These are phyloP conservation scores for Pyracantha coccinea DNA, from an alignment of 331 rosid genomes.

Conservation along the genomic window DNA sequence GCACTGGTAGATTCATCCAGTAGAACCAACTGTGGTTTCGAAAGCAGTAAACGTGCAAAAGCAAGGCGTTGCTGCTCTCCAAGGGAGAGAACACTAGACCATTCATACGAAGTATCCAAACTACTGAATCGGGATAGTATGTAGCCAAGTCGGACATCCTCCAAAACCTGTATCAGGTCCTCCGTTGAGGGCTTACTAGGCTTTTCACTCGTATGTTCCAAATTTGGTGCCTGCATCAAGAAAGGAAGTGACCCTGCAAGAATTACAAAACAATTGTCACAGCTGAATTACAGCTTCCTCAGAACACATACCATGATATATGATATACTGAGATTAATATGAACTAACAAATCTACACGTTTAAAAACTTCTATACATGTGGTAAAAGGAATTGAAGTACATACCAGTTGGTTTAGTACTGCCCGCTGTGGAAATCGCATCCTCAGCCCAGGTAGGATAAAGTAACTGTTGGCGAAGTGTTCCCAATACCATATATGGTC, in stretches of 20 bases:
- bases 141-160: conserved; percentile 73
- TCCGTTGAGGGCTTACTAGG: conserved; percentile 54
- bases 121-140: conserved; percentile 58
- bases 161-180: conserved; percentile 61
- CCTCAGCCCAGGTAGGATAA: conserved; percentile 79
- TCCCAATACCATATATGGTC: conserved; percentile 96
- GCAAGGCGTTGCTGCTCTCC: conserved; percentile 99
- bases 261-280: neutral
- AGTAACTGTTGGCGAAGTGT: conserved; percentile 86
- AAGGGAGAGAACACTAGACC: conserved; percentile 27
- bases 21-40: conserved; percentile 63
- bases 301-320: neutral
- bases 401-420: conserved; percentile 29
- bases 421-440: conserved; percentile 30
- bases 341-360: neutral
- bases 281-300: neutral
- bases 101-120: conserved; percentile 66
- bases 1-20: conserved; percentile 95
- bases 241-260: conserved; percentile 60
- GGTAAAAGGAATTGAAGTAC: neutral
- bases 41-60: conserved; percentile 81
- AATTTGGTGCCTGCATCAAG: conserved; percentile 35
- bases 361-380: neutral
- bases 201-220: conserved; percentile 24
- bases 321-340: neutral